Base-by-base conservation (phyloP, 2,329 filamentous ascomycete species). In the Microcyclospora tardicrescens region DNA sequence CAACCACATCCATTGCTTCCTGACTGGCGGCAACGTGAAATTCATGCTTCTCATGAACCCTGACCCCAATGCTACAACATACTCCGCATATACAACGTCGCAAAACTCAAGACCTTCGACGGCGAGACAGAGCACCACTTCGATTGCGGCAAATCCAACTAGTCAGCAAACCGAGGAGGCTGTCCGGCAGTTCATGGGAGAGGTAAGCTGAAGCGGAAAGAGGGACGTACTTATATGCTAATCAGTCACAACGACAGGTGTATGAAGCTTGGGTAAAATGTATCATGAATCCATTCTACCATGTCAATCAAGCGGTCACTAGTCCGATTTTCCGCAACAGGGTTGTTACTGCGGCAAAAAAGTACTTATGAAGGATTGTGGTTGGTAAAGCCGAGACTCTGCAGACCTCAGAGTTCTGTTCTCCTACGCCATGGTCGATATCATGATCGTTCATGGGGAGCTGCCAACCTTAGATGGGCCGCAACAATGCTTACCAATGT, bases 251-350 rank as follows among this genome's bases (percentile, higher is more conserved):
- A n/a, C 12, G 9, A 2, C 27, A 58, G 55, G 83, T 95, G 10
- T 96, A 95, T 64, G 91, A 98, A 64, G 85, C 79, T 50, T 98
- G 89, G 80, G 76, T 94, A 48, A 98, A 98, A 71, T 84, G 87
- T 10, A 78, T 87, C 41, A 96, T 98, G 91, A 96, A 78, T 57
- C 91, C 91, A 0, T 98, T 98, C 61, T 96, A 95, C 66, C 72
- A 73, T 38, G 76, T 81, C 39, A 89, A 93, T 48, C 82, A 82
- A 71, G 79, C 84, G 51, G 79, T 98, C 37, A 77, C 72, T 56
- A 96, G 87, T 61, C 82, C 85, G 0, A 74, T 95, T 1, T 98
- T 98, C 60, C 73, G 84, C 49, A 68, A 75, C 40, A 75, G 83
- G 54, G 86, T 98, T 14, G 78, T 77, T 1, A 84, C 84, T 2